A percentile compares a stretch with the other conserved stretches of the same genome.
Conservation (phyloP, 83 land plant species). For the Thuja plicata region DNA sequence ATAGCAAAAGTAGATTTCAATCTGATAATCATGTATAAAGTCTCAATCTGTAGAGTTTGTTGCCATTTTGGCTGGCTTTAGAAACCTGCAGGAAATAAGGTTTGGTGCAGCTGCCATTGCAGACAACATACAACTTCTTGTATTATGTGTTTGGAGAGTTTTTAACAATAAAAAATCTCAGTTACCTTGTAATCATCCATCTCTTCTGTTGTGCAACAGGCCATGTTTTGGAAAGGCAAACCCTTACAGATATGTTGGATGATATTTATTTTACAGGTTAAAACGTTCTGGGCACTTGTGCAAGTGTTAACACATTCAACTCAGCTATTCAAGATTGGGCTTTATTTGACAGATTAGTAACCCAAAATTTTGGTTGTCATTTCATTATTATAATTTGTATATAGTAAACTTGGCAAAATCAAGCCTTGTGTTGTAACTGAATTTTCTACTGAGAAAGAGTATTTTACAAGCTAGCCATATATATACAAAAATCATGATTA, state of each 20-base stretch:
- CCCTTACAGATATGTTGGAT: background rate
- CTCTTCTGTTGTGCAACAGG: background rate
- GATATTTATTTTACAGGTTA: background rate
- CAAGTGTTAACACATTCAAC: background rate
- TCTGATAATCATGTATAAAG: slow-evolving; percentile 10
- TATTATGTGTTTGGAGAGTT: slow-evolving; percentile 1
- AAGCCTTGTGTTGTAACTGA: background rate
- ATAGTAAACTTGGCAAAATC: background rate
- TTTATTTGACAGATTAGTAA: background rate
- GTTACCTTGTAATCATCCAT: background rate
- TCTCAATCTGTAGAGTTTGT: background rate
- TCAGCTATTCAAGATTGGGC: background rate
- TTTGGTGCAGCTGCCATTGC: background rate
- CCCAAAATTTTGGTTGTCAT: background rate
- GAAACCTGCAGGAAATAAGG: slow-evolving; percentile 2
- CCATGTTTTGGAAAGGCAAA: background rate
- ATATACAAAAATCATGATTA: background rate
- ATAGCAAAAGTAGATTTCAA: background rate
- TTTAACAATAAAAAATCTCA: background rate
- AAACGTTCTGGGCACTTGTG: background rate
- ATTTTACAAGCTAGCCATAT: background rate
- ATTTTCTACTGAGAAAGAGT: background rate
- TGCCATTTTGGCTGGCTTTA: background rate
- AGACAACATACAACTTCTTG: slow-evolving; percentile 3
- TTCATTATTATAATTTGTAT: background rate